These are phyloP conservation scores for Allantophomopsis cytisporea DNA, from an alignment of 2,329 filamentous ascomycete species.

Conservation along the genomic window DNA sequence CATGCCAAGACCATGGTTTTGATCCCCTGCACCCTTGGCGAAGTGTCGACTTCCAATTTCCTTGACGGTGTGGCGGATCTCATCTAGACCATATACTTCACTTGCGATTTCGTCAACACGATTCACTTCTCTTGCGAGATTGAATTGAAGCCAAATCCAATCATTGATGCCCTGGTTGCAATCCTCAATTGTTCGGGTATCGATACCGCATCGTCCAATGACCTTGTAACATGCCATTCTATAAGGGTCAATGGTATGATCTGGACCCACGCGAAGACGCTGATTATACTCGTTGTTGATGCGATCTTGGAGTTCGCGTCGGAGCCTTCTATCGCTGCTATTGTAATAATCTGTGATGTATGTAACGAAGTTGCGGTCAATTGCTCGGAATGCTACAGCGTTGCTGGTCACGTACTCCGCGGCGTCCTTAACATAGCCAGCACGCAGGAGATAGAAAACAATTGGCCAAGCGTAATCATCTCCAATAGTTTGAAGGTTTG, in stretches of 20 bases:
- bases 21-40: conserved; percentile 60
- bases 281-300: conserved; percentile 87
- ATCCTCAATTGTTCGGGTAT: conserved; percentile 48
- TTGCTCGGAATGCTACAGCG: conserved; percentile 68
- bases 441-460: conserved; percentile 81
- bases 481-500: conserved; percentile 65
- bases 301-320: conserved; percentile 67
- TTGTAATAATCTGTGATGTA: conserved; percentile 79
- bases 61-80: conserved; percentile 66
- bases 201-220: conserved; percentile 65
- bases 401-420: conserved; percentile 75
- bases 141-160: conserved; percentile 62
- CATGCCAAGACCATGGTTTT: conserved; percentile 65
- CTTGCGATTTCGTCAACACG: conserved; percentile 49
- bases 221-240: conserved; percentile 97
- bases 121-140: conserved; percentile 52
- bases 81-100: conserved; percentile 49
- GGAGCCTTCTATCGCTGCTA: conserved; percentile 63
- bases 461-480: conserved; percentile 88
- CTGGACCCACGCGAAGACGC: conserved; percentile 68
- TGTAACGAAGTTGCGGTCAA: conserved; percentile 79
- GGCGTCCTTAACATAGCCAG: conserved; percentile 74
- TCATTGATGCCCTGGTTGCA: conserved; percentile 53
- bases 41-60: conserved; percentile 92
- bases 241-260: conserved; percentile 85